phyloP scores from a whole-genome alignment of 768 basidiomycete species.

The Boletus rubropictus region DNA sequence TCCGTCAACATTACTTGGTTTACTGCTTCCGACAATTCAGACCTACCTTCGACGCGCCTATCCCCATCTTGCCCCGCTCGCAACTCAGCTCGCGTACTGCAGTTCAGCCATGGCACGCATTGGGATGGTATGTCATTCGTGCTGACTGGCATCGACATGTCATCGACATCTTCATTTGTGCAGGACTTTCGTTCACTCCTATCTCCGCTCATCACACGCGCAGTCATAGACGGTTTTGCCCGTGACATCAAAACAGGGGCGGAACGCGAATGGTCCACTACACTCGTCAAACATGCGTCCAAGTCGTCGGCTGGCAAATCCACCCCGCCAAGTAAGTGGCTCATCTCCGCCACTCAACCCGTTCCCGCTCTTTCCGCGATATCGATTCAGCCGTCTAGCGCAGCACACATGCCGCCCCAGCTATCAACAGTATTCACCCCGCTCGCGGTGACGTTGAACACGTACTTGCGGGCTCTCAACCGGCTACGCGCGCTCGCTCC shows the following conservation, averaged over 20 bases:
- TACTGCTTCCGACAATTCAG: slow-evolving; percentile 64
- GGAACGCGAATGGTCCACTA: slow-evolving; percentile 33
- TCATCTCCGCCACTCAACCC: slow-evolving; percentile 38
- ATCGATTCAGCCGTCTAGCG: slow-evolving; percentile 19
- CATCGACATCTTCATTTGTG: not conserved
- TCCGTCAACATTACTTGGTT: slow-evolving; percentile 29
- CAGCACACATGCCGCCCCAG: slow-evolving; percentile 64
- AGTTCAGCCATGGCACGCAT: slow-evolving; percentile 87
- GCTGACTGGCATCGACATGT: not conserved
- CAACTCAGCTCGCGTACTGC: slow-evolving; percentile 93
- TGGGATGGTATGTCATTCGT: slow-evolving; percentile 51
- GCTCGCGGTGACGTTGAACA: slow-evolving; percentile 68
- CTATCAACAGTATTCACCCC: slow-evolving; percentile 69
- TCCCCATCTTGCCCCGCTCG: slow-evolving; percentile 70
- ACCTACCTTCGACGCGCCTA: slow-evolving; percentile 55
- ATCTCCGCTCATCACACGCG: slow-evolving; percentile 57
- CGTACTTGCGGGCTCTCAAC: slow-evolving; percentile 69
- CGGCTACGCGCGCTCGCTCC: slow-evolving; percentile 78
- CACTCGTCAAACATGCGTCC: slow-evolving; percentile 21
- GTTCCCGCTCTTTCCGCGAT: slow-evolving; percentile 24
- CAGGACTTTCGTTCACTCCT: slow-evolving; percentile 67
- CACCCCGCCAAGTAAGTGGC: slow-evolving; percentile 44
- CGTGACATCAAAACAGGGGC: slow-evolving; percentile 35
- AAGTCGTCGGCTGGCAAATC: slow-evolving; percentile 8
- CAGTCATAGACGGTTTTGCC: slow-evolving; percentile 53